Evolutionary conservation across 352 stramenopile species (phyloP), one percentile per base, ranked within the genome.

Genomic region (Blastocystis hominis): DNA sequence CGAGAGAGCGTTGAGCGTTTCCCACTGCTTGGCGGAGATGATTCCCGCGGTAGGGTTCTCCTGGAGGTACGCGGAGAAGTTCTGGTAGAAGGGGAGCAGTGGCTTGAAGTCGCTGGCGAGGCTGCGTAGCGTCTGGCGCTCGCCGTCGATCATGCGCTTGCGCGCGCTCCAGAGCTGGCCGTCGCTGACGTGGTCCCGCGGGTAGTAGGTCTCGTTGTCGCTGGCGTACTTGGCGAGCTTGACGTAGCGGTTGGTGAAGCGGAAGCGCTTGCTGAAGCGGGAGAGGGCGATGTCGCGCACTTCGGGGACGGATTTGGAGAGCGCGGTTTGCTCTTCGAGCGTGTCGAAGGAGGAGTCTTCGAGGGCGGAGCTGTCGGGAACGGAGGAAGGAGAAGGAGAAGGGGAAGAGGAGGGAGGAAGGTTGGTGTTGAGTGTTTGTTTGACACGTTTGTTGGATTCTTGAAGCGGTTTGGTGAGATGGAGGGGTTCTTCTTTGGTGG

Each of bases 171-270:
- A 84, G 3, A 84, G 38, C 36, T 66, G 50, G 7, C 72, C 72
- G 15, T 84, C 72, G 10, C 47, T 36, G 30, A 84, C 62, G 36
- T 84, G 72, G 55, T 84, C 72, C 15, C 13, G 30, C 15, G 72
- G 72, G 36, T 84, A 84, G 56, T 84, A 84, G 4, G 72, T 84
- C 38, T 69, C 36, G 38, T 66, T 84, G 6, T n/a, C 5, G 10
- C 30, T 53, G 38, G 66, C 72, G 54, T 66, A 68, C 15, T 66
- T 46, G 7, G 66, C 24, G 9, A 66, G 34, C 2, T 34, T 40
- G 20, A 84, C n/a, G n/a, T 84, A 47, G 30, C 54, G 72, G 44
- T 17, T 36, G 53, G 46, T 54, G 40, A 84, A 69, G 36, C 50
- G 47, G 50, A 66, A 84, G 3, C 72, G 72, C 20, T 84, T 84